A percentile compares a stretch with the other conserved stretches of the same genome.
Evolutionary conservation across 75 land plant genomes (phyloP).

Genomic region (Cryptomeria japonica): DNA sequence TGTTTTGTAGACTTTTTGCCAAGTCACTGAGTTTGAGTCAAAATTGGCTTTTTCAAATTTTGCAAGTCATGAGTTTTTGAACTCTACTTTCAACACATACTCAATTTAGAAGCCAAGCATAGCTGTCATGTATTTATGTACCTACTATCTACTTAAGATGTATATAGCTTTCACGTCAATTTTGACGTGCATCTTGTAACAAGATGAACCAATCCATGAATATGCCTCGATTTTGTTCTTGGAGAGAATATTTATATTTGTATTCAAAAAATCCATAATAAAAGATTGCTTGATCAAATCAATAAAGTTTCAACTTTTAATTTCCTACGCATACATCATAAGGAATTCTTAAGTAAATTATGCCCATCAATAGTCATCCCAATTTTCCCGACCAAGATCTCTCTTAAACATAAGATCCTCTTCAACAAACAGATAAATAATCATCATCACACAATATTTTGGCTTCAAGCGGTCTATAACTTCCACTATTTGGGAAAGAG

Average conservation of each 20-base stretch:
- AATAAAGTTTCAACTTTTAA: too few species aligned
- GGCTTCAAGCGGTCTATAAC: neutral
- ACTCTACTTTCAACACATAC: too few species aligned
- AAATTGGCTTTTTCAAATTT: too few species aligned
- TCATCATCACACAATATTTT: neutral
- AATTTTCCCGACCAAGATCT: neutral
- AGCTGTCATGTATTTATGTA: neutral
- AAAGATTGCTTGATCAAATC: too few species aligned
- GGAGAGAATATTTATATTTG: neutral
- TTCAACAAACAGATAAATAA: neutral
- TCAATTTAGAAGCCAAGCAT: neutral
- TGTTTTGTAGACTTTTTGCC: too few species aligned
- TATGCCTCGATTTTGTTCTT: neutral
- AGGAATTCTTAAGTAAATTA: neutral
- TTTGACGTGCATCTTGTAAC: neutral
- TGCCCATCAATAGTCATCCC: too few species aligned
- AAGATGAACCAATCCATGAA: neutral
- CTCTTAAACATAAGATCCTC: neutral
- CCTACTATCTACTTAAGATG: neutral
- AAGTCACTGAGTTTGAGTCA: too few species aligned
- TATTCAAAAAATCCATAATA: neutral
- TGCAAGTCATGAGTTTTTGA: too few species aligned
- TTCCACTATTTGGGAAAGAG: neutral
- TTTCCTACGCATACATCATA: neutral
- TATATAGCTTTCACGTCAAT: neutral